Base-by-base conservation (phyloP, 345 rosid species). In the Diplotaxis tenuifolia region DNA sequence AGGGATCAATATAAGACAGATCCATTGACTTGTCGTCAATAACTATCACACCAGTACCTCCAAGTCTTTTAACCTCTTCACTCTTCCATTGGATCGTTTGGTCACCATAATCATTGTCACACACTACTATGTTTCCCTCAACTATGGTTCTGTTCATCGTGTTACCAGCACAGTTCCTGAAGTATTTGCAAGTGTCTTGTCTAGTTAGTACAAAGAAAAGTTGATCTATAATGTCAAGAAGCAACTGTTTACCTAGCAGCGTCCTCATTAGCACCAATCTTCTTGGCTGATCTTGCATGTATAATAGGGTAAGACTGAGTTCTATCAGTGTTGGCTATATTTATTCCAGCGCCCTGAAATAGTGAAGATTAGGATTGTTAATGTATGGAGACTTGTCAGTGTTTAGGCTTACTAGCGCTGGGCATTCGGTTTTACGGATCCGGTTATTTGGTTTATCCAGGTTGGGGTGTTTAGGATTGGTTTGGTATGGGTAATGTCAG, bases 271-370 rank as follows among this genome's bases (percentile, higher is more conserved):
- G 58, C 86, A 65, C 56, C 70, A 6, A 29, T 32, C 31, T 56
- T 78, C 76, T 73, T 83, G 69, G 96, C 96, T 29, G 83, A 81
- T 75, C 79, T 75, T n/a, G 75, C 91, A 71, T 88, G 58, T 77
- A 82, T 82, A 22, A 92, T 10, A 7, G 86, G 84, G 63, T 83
- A 36, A 54, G 78, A 75, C 0, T 95, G 83, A 1, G 81, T 23
- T 14, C 74, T 78, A 19, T 80, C 32, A 2, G 89, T 84, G 36
- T 69, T 69, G 11, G 92, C 86, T 22, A 89, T 82, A 72, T 85
- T 84, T 82, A 88, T 89, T 70, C 78, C 88, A 66, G 65, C 88
- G 11, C 97, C 97, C 96, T 92, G 81, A 16, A 67, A n/a, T 59
- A 28, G 4, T 7, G 38, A 56, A 55, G 64, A 4, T 32, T 0